Evolutionary conservation across 441 rosid species (phyloP), one percentile per base, ranked within the genome.

Genomic region (Adansonia rubrostipa): DNA sequence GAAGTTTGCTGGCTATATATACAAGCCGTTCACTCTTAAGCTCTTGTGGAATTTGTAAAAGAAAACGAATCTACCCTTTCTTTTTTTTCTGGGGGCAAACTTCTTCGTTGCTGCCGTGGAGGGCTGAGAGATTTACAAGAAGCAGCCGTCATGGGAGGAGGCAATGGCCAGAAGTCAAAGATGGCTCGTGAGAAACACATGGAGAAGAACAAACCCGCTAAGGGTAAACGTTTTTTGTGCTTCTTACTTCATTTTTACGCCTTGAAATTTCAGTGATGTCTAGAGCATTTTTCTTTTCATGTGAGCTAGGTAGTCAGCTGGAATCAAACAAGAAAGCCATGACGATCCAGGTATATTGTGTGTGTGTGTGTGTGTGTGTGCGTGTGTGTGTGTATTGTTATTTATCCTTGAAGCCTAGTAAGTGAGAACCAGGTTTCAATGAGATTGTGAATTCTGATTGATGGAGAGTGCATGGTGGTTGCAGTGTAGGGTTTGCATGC

Each of bases 141-240:
- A 63, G 47, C 40, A 62, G 56, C 62, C 50, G 56, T 42, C 67
- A 92, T 95, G 99, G 99, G 99, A 74, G 99, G 98, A 63, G 98
- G 99, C 82, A 93, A 95, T 84, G 97, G 89, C 10, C 98, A 95
- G 92, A 95, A 95, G 76, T 76, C 97, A 14, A 90, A 80, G 88
- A 95, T 77, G 91, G 98, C 99, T 85, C 98, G 95, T 9, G 93
- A 93, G 80, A 89, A 83, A 79, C 87, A 90, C 87, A 3, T 86
- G 83, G 97, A 94, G 92, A 94, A 94, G 86, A 90, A 88, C 3
- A 92, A 86, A 73, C 82, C 76, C 15, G 84, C 82, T 36, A 86
- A 87, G 83, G 95, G 95, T 89, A 47, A 22, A 22, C 6, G 1
- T 58, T 7, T 20, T 9, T n/a, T 56, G 2, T 56, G 9, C 33